Conservation (phyloP, 345 rosid species). For the Sisymbrium irio region DNA sequence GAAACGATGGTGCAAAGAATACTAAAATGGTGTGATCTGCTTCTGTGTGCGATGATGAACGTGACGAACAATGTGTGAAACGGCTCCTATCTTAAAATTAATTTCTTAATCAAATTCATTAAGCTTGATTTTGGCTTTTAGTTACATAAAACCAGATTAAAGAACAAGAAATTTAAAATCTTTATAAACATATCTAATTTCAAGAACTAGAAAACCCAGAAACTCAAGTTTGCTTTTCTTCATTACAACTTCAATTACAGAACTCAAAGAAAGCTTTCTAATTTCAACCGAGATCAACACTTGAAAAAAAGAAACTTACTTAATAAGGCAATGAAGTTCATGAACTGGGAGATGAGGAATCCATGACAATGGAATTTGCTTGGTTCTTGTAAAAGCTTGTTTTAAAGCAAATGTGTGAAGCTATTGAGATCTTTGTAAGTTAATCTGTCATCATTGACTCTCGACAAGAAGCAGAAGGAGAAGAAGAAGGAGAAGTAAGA, state of each 20-base stretch:
- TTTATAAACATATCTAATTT: background rate
- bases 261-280: background rate
- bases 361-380: background rate
- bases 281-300: background rate
- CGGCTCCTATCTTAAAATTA: background rate
- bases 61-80: constrained; percentile 23
- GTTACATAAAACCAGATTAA: background rate
- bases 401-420: background rate
- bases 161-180: background rate
- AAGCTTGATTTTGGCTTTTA: constrained; percentile 3
- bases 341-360: constrained; percentile 5
- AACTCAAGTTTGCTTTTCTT: background rate
- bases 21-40: background rate
- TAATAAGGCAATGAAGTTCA: constrained; percentile 8
- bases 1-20: background rate
- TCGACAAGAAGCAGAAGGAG: background rate
- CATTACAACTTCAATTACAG: background rate
- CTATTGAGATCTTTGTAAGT: background rate
- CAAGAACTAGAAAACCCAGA: constrained; percentile 20
- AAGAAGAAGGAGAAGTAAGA: background rate
- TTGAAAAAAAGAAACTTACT: background rate
- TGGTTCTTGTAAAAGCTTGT: background rate
- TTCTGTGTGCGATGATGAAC: constrained; percentile 16
- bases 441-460: constrained; percentile 20
- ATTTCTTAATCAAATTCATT: background rate